Evolutionary conservation across 2,329 filamentous ascomycete species (phyloP), one percentile per base, ranked within the genome.

Genomic region (Volutella citrinella): DNA sequence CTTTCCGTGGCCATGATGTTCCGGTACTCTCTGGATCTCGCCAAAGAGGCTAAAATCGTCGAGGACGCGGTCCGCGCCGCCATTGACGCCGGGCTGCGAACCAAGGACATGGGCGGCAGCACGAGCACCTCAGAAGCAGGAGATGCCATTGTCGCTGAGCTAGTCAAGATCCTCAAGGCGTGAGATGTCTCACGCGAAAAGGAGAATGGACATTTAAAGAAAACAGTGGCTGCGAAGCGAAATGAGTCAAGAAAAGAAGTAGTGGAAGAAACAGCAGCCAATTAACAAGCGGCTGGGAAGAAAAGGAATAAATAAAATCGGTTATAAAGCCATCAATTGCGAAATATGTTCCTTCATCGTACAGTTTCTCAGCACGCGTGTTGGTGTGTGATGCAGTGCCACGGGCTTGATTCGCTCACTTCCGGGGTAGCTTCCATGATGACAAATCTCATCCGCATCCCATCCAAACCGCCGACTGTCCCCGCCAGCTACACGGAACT

Each of bases 1-100:
- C 76, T 95, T 24, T 94, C 87, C 13, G 75, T 93, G 16, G 87
- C 87, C 56, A 94, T 95, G 88, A 86, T 96, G 84, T 76, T 95
- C 57, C 84, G 88, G 56, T 95, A 95, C 71, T 94, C 87, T 19
- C 76, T 95, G 40, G 78, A 79, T 53, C 76, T 87, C 51, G 80
- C 84, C 22, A 72, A 78, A 33, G 82, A 95, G 62, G 84, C 88
- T 15, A 73, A 76, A 37, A 78, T 81, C 28, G 78, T 95, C 45
- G 88, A 95, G 65, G 72, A 81, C 43, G 88, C 89, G 3, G 88
- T 94, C 28, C 77, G 78, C 60, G 78, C 75, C 39, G 82, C 85
- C 31, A 83, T 95, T 46, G 88, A 95, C 61, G 74, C 72, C 38
- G 87, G 87, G 21, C 63, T 88, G 30, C 72, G 79, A 43, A 95